Evolutionary conservation across 345 rosid genomes (phyloP).

Genomic region (Salix caprea): DNA sequence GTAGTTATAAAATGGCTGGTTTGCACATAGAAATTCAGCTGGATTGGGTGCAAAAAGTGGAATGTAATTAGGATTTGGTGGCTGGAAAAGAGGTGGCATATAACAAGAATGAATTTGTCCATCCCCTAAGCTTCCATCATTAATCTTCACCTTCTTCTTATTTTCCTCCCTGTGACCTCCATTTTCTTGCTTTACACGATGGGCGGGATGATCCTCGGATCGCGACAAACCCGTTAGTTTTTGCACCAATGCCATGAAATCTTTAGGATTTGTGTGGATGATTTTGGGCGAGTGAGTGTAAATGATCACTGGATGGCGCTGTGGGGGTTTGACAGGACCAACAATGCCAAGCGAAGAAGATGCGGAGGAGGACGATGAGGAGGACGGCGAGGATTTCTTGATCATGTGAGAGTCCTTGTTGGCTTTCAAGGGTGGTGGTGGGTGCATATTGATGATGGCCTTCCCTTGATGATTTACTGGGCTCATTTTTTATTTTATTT

Average conservation of each 20-base stretch:
- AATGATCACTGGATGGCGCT: slow-evolving; percentile 83
- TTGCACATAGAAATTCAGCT: slow-evolving; percentile 39
- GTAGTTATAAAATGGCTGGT: slow-evolving; percentile 39
- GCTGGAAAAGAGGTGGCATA: slow-evolving; percentile 33
- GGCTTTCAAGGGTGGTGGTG: slow-evolving; percentile 4
- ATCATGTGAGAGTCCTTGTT: slow-evolving; percentile 11
- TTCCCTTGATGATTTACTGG: slow-evolving; percentile 5
- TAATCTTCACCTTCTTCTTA: slow-evolving; percentile 10
- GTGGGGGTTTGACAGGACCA: slow-evolving; percentile 29
- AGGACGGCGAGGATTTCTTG: slow-evolving; percentile 8
- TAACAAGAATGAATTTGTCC: slow-evolving; percentile 55
- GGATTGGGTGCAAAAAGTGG: slow-evolving; percentile 48
- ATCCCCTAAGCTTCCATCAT: slow-evolving; percentile 37
- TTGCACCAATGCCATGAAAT: slow-evolving; percentile 89
- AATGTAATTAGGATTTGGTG: slow-evolving; percentile 29
- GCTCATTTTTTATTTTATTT: slow-evolving; percentile 2
- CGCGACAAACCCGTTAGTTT: slow-evolving; percentile 80
- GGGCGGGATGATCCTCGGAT: slow-evolving; percentile 29
- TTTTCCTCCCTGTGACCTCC: slow-evolving; percentile 7
- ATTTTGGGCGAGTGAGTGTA: slow-evolving; percentile 89
- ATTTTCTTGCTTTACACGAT: slow-evolving; percentile 8
- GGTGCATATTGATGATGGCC: neutral
- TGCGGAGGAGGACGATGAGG: slow-evolving; percentile 15
- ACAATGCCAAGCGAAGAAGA: slow-evolving; percentile 7
- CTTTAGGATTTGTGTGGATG: slow-evolving; percentile 78